phyloP scores from a whole-genome alignment of 2,329 filamentous ascomycete species.

The Lachnellula occidentalis region DNA sequence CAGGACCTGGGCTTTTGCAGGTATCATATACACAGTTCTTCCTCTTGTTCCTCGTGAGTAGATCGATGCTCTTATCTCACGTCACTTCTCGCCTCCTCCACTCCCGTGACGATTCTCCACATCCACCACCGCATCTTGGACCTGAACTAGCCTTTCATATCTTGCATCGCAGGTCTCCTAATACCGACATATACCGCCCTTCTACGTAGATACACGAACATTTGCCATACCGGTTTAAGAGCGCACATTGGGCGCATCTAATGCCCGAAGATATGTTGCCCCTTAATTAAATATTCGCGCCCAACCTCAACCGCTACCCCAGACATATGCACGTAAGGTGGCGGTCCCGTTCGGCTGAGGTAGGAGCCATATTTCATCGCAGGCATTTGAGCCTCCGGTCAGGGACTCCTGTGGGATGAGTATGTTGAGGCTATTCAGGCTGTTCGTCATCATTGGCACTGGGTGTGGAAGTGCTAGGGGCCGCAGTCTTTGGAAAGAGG shows the following conservation, averaged over 20 bases:
- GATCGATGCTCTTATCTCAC: too few species aligned
- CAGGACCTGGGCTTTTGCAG: neutral
- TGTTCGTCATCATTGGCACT: neutral
- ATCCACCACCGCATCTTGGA: neutral
- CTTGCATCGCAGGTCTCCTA: neutral
- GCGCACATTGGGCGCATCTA: neutral
- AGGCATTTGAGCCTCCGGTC: neutral
- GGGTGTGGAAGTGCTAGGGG: neutral
- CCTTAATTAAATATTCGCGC: neutral
- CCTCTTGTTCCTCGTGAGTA: neutral
- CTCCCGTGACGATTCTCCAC: neutral
- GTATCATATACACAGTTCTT: neutral
- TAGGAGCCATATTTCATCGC: neutral
- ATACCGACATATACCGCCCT: constrained; percentile 1
- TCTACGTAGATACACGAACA: too few species aligned
- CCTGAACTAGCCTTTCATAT: neutral
- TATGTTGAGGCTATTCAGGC: constrained; percentile 2
- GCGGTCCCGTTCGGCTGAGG: neutral
- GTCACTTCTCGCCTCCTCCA: neutral
- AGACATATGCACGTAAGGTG: too few species aligned
- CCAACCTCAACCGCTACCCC: too few species aligned
- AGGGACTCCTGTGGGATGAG: neutral
- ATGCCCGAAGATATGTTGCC: neutral
- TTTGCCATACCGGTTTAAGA: too few species aligned
- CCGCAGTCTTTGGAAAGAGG: neutral